These are phyloP conservation scores for Beta corolliflora DNA, from an alignment of 179 eudicot genomes.

Conservation along the genomic window DNA sequence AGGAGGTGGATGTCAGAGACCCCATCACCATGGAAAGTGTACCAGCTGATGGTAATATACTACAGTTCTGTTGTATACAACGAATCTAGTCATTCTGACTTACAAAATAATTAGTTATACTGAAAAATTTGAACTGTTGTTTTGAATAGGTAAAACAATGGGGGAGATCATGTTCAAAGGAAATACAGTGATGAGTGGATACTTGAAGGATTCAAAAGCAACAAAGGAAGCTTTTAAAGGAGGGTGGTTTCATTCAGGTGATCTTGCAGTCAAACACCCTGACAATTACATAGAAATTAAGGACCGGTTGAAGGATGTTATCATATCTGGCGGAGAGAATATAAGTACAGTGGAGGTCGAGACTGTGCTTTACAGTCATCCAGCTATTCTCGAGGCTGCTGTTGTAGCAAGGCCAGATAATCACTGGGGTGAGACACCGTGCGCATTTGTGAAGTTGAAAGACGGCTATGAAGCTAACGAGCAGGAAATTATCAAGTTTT, in stretches of 20 bases:
- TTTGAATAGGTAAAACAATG: slow-evolving; percentile 31
- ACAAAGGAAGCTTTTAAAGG: slow-evolving; percentile 38
- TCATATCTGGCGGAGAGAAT: slow-evolving; percentile 48
- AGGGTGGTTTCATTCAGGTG: slow-evolving; percentile 48
- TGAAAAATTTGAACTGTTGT: background rate
- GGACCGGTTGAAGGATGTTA: slow-evolving; percentile 42
- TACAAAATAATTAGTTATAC: too few relatives aligned
- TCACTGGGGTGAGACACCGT: slow-evolving; percentile 50
- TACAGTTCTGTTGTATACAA: background rate
- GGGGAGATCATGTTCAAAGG: slow-evolving; percentile 52
- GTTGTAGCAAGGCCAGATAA: slow-evolving; percentile 46
- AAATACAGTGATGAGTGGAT: slow-evolving; percentile 48
- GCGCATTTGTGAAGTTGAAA: slow-evolving; percentile 41
- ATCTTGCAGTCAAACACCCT: slow-evolving; percentile 39
- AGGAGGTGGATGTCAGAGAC: slow-evolving; percentile 39
- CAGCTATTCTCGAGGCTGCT: slow-evolving; percentile 41
- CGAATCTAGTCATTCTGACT: background rate
- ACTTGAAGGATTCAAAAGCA: slow-evolving; percentile 36
- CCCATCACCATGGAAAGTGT: slow-evolving; percentile 45
- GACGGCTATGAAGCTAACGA: slow-evolving; percentile 28
- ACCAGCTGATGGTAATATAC: slow-evolving; percentile 33
- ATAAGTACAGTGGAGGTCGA: slow-evolving; percentile 46
- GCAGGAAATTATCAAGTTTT: slow-evolving; percentile 33
- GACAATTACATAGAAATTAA: slow-evolving; percentile 41
- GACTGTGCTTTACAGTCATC: slow-evolving; percentile 40